Conservation (phyloP, 495 filamentous ascomycete genomes). For the Aspergillus heteromorphus region DNA sequence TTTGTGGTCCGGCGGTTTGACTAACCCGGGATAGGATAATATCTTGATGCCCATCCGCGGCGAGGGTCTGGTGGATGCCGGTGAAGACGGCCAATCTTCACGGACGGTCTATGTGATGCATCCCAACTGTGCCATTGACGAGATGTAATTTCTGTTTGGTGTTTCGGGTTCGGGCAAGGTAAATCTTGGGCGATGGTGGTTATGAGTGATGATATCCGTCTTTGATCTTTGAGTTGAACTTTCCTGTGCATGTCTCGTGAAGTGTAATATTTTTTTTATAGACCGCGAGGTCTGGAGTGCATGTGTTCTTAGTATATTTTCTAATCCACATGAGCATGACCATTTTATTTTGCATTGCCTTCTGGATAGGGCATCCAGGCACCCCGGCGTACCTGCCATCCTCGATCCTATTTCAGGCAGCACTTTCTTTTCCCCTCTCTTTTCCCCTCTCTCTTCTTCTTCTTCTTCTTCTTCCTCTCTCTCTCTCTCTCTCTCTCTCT, state of each 20-base stretch:
- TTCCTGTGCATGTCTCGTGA: slow-evolving; percentile 4
- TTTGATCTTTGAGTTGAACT: slow-evolving; percentile 5
- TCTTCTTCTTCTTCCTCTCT: background rate
- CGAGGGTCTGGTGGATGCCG: slow-evolving; percentile 64
- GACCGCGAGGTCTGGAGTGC: slow-evolving; percentile 12
- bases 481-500: background rate
- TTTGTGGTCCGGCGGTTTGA: background rate
- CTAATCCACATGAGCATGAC: no score
- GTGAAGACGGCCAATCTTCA: slow-evolving; percentile 40
- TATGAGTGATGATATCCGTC: slow-evolving; percentile 12
- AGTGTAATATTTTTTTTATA: slow-evolving; percentile 3
- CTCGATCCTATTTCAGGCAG: no score
- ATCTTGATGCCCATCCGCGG: slow-evolving; percentile 87
- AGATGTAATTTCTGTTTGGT: slow-evolving; percentile 34
- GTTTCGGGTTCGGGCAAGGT: background rate
- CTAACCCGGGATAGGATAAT: slow-evolving; percentile 60
- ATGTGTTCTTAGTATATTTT: no score
- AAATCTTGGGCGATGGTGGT: background rate
- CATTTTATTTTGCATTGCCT: no score
- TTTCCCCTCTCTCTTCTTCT: background rate
- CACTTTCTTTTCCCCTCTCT: background rate
- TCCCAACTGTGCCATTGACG: slow-evolving; percentile 86
- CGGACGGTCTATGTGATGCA: slow-evolving; percentile 84
- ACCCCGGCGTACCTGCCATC: no score
- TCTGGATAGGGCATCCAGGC: no score